These are phyloP conservation scores for Naganishia sp. DNA, from an alignment of 1,284 basidiomycete species.

Conservation along the genomic window DNA sequence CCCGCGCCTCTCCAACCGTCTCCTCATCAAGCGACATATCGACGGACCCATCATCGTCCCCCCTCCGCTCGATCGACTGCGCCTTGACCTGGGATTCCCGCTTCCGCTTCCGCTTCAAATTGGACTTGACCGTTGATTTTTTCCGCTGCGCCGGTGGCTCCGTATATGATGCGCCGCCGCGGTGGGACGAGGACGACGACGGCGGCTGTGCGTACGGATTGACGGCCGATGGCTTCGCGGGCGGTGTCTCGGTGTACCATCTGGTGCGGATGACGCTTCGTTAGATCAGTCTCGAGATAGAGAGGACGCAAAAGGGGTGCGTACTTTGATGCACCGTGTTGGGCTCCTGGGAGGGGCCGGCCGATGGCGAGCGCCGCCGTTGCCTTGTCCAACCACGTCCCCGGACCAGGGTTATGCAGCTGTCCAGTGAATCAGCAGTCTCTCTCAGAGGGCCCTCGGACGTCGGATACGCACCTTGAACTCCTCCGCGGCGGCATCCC, in stretches of 20 bases:
- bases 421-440: constrained; percentile 30
- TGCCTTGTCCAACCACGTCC: constrained; percentile 53
- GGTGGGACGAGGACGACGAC: not conserved
- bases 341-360: constrained; percentile 43
- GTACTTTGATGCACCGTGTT: constrained; percentile 44
- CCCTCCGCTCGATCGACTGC: not conserved
- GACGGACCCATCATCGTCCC: constrained; percentile 4
- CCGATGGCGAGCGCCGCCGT: constrained; percentile 49
- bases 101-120: constrained; percentile 22
- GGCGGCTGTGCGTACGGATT: not conserved
- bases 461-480: constrained; percentile 46
- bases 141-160: constrained; percentile 7
- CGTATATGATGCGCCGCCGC: not conserved
- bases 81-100: not conserved
- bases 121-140: constrained; percentile 14
- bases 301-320: constrained; percentile 10
- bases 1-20: not conserved
- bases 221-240: constrained; percentile 16
- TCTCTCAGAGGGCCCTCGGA: not conserved
- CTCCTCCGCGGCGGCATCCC: constrained; percentile 51
- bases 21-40: constrained; percentile 13
- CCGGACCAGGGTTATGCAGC: constrained; percentile 52
- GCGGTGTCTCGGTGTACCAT: constrained; percentile 30
- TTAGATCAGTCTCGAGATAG: constrained; percentile 8
- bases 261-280: constrained; percentile 28